Base-by-base conservation (phyloP, 2,329 filamentous ascomycete genomes). In the Colletotrichum somersetense region DNA sequence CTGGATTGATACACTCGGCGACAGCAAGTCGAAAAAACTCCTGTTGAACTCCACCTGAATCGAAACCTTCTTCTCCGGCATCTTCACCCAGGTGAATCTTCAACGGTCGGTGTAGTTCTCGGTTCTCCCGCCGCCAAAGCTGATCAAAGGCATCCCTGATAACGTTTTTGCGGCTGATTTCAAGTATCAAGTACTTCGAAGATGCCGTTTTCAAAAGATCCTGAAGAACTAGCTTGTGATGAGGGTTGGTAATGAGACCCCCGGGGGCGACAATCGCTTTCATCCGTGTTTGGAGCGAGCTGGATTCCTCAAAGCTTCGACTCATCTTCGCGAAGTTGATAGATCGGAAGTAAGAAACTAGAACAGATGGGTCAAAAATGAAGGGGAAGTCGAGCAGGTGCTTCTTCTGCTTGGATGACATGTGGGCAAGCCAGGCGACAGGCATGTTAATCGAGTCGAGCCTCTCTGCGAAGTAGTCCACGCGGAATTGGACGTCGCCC, bases 11-110 rank as follows among this genome's bases (percentile, higher is more conserved):
- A 4, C 93, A 93, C 77, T 97, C 92, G 0, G 90, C 89, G 76
- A 98, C 91, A 23, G 93, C 91, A 38, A 98, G 83, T 20, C 94
- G 91, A 83, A 99, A 98, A 79, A 97, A 98, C 75, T 99, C 96
- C 79, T 97, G 95, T 77, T 98, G 96, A 1, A 99, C 95, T 74
- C 96, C 96, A 55, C 96, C 96, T 61, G 96, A 94, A 80, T 99
- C 96, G 44, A 97, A 90, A 0, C 96, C 96, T 79, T 97, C 91
- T 80, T 98, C 96, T 40, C 94, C 94, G 65, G 87, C 86, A 44
- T 94, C 91, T 78, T 94, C 92, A 4, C 95, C 95, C 69, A 98
- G 89, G 62, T 94, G 91, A 11, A 99, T 92, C 77, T 97, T 97
- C 44, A 99, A 83, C 1, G 96, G 96, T 35, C 94, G 90, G 77